Conservation (phyloP, 2,329 filamentous ascomycete genomes). For the Huntiella abstrusa region DNA sequence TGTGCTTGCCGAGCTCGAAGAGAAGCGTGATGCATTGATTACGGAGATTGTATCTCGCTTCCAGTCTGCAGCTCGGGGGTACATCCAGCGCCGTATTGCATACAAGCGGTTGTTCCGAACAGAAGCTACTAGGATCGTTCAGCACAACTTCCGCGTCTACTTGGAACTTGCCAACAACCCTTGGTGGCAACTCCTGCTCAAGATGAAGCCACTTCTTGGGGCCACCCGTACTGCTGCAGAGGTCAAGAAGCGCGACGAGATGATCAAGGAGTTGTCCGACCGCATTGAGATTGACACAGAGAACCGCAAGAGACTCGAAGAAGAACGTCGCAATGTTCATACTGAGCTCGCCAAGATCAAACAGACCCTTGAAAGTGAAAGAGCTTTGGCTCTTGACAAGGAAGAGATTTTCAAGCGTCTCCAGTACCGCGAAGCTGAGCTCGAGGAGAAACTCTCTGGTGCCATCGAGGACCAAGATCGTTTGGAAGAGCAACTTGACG, state of each 20-base stretch:
- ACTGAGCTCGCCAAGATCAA: constrained; percentile 77
- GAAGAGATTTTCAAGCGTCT: constrained; percentile 98
- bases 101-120: constrained; percentile 89
- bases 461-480: constrained; percentile 88
- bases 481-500: constrained; percentile 83
- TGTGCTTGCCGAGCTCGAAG: constrained; percentile 89
- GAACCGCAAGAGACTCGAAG: constrained; percentile 65
- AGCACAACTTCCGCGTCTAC: constrained; percentile 85
- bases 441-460: constrained; percentile 81
- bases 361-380: constrained; percentile 86
- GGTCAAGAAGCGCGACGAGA: constrained; percentile 85
- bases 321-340: constrained; percentile 75
- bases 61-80: constrained; percentile 80
- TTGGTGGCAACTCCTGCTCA: constrained; percentile 91
- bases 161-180: constrained; percentile 77
- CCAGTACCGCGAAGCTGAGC: constrained; percentile 73
- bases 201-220: constrained; percentile 88
- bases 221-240: constrained; percentile 82
- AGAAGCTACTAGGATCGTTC: constrained; percentile 86
- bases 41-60: constrained; percentile 86
- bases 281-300: constrained; percentile 62
- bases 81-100: constrained; percentile 68
- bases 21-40: constrained; percentile 82
- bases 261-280: constrained; percentile 70
- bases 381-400: constrained; percentile 88